Evolutionary conservation across 2,329 filamentous ascomycete species (phyloP).

Genomic region (Zymoseptoria brevis): DNA sequence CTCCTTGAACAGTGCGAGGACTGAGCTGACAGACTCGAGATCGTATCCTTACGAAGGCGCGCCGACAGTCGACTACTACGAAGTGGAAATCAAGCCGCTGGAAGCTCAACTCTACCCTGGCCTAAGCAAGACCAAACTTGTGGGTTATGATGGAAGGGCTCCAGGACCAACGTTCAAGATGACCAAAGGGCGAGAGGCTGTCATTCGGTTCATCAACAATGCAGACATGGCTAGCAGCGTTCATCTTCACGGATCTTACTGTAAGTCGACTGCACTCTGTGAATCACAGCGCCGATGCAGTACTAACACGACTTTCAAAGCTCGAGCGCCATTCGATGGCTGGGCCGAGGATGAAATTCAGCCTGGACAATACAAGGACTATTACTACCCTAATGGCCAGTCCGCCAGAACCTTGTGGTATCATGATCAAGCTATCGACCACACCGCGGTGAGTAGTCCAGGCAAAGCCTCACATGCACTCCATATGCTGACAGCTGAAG

Average conservation of each 20-base stretch:
- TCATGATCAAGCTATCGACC: constrained; percentile 39
- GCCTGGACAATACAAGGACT: constrained; percentile 52
- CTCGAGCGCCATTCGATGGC: constrained; percentile 31
- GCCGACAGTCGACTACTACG: not conserved
- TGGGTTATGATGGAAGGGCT: not conserved
- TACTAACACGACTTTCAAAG: not conserved
- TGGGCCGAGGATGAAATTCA: constrained; percentile 48
- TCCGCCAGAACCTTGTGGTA: constrained; percentile 51
- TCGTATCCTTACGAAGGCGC: not conserved
- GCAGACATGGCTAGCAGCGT: not conserved
- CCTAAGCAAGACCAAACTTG: not conserved
- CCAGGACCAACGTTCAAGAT: not conserved
- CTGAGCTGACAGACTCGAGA: not conserved
- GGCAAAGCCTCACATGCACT: not conserved
- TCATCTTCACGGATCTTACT: not conserved
- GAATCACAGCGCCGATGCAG: not conserved
- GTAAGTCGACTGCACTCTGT: not conserved
- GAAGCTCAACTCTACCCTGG: not conserved
- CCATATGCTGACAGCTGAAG: not conserved
- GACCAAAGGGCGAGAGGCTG: not conserved
- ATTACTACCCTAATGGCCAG: constrained; percentile 54
- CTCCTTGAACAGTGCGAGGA: too few species aligned
- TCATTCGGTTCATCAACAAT: not conserved
- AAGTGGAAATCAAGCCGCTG: not conserved
- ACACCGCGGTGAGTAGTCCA: constrained; percentile 28